Evolutionary conservation across 345 rosid genomes (phyloP), one percentile per base, ranked within the genome.

Genomic region (Eucalyptus lansdowneana): DNA sequence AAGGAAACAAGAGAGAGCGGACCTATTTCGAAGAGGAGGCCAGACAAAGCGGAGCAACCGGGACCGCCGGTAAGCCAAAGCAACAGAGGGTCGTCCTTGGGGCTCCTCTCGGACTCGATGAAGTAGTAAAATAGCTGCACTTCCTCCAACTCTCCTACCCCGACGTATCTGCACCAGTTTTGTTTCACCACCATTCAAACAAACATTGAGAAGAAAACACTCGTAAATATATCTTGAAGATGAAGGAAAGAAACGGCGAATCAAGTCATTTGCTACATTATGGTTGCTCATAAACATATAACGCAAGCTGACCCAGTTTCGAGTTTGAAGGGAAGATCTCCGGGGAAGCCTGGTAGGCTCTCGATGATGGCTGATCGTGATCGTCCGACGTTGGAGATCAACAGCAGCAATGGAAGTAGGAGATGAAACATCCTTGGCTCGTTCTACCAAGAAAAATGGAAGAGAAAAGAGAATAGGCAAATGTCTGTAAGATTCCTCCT

Each of bases 61-160:
- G 93, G 93, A 21, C 92, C 93, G 14, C 92, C 93, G 40, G 89
- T 72, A 51, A 92, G 76, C 93, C 93, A 92, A 16, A 89, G 88
- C 27, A 92, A 6, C 31, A 92, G 50, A 88, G 92, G 92, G 24
- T 91, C 91, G 49, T 87, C 87, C 85, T 49, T n/a, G 2, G 91
- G 91, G 83, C 45, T 88, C 83, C 90, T 87, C 76, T 88, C 91
- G 14, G 92, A 91, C 85, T 91, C 92, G 7, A 91, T 25, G 86
- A 89, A 90, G 53, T 88, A 87, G 53, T 92, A 91, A 86, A 91
- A 91, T 2, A 92, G 65, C 88, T 90, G 90, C 19, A 88, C 90
- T 51, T 90, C 90, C 31, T 90, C 91, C n/a, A 60, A 40, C 4
- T 90, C 83, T 27, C 91, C 93, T 15, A 92, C 92, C 2, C 93